Conservation (phyloP, 305 asterid species). For the Solanum hybrid region DNA sequence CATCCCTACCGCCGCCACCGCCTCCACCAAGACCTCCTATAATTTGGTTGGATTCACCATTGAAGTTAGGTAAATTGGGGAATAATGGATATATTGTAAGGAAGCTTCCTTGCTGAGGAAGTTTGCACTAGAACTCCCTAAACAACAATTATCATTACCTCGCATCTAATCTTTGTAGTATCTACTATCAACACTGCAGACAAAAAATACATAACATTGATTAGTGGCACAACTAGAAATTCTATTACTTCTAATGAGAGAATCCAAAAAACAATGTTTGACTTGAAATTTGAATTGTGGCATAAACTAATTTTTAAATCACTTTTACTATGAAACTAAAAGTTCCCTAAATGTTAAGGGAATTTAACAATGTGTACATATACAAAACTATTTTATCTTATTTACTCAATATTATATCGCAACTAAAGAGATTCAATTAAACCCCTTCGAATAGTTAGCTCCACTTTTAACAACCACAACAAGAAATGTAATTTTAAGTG, state of each 20-base stretch:
- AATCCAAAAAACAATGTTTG: too few relatives aligned
- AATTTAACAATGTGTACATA: background rate
- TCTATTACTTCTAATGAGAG: too few relatives aligned
- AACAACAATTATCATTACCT: background rate
- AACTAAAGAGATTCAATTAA: too few relatives aligned
- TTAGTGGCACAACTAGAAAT: too few relatives aligned
- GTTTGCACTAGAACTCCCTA: background rate
- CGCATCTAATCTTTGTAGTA: too few relatives aligned
- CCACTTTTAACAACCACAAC: too few relatives aligned
- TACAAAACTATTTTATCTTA: too few relatives aligned
- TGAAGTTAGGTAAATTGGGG: background rate
- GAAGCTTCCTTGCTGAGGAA: background rate
- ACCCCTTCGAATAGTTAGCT: too few relatives aligned
- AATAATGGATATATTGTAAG: background rate
- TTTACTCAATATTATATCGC: too few relatives aligned
- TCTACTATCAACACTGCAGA: too few relatives aligned
- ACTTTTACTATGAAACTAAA: background rate
- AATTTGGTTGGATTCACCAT: background rate
- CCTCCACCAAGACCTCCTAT: background rate
- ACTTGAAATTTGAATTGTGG: background rate
- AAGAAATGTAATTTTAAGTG: too few relatives aligned
- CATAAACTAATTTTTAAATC: background rate
- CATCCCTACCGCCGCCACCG: background rate
- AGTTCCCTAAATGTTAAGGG: background rate
- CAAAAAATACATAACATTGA: too few relatives aligned